phyloP scores from a whole-genome alignment of 768 basidiomycete species.

The Hygrophorus russula region DNA sequence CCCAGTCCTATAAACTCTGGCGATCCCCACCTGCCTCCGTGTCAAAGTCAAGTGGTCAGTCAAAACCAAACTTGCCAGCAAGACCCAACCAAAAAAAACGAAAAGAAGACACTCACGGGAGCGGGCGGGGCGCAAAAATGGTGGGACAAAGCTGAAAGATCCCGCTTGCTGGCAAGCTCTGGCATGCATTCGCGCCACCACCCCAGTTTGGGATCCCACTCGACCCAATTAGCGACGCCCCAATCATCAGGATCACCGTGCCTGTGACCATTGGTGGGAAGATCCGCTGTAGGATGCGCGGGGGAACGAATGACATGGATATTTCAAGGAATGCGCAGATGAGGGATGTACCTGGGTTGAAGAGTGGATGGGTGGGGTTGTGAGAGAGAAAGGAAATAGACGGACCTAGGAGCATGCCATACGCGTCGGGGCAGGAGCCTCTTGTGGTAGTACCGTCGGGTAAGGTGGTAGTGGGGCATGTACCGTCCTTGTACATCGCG shows the following conservation, averaged over 20 bases:
- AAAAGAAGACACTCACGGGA: too few species aligned
- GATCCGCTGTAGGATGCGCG: conserved; percentile 46
- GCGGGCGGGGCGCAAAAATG: too few species aligned
- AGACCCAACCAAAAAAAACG: too few species aligned
- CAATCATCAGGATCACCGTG: conserved; percentile 72
- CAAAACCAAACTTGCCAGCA: too few species aligned
- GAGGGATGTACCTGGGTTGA: conserved; percentile 62
- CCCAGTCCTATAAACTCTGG: conserved; percentile 82
- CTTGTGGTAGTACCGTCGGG: too few species aligned
- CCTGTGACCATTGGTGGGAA: conserved; percentile 80
- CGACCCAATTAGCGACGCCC: conserved; percentile 61
- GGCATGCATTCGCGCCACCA: conserved; percentile 70
- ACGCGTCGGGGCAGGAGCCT: too few species aligned
- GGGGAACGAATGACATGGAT: conserved; percentile 63
- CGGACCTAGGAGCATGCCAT: neutral
- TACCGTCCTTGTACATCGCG: too few species aligned
- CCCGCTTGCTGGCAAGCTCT: conserved; percentile 45
- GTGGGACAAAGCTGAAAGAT: conserved; percentile 29
- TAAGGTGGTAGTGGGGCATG: too few species aligned
- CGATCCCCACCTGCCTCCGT: conserved; percentile 60
- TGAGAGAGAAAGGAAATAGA: too few species aligned
- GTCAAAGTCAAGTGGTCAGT: too few species aligned
- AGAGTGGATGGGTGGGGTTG: too few species aligned
- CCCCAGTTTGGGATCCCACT: conserved; percentile 79
- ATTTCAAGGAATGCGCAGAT: conserved; percentile 77